phyloP scores from a whole-genome alignment of 2,329 filamentous ascomycete species.

The Ophiostoma montium region DNA sequence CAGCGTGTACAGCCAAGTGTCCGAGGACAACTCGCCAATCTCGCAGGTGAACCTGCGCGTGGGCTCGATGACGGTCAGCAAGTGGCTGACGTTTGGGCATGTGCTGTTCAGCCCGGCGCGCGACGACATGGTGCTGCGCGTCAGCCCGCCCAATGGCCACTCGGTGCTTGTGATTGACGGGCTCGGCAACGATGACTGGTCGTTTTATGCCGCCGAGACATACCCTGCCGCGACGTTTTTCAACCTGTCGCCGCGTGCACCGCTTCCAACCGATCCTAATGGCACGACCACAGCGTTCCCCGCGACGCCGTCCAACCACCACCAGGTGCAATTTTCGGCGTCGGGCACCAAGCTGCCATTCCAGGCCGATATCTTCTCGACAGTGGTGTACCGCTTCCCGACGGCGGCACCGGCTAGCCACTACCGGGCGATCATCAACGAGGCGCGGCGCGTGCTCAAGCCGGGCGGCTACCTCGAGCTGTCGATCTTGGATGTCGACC shows the following conservation, averaged over 20 bases:
- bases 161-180: constrained; percentile 68
- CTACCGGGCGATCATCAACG: constrained; percentile 57
- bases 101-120: constrained; percentile 70
- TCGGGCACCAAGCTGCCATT: constrained; percentile 59
- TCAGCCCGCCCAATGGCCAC: constrained; percentile 37
- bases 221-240: constrained; percentile 64
- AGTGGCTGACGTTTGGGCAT: constrained; percentile 75
- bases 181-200: constrained; percentile 79
- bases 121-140: constrained; percentile 46
- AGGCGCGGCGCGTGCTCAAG: constrained; percentile 63
- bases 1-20: constrained; percentile 31
- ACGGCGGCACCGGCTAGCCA: constrained; percentile 51
- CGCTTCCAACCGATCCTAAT: constrained; percentile 28
- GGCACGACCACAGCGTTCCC: neutral
- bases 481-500: constrained; percentile 62
- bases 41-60: constrained; percentile 64
- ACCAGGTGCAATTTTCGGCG: constrained; percentile 55
- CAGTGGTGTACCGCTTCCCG: constrained; percentile 66
- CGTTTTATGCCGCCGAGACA: constrained; percentile 69
- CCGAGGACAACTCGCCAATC: constrained; percentile 46
- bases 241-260: constrained; percentile 51
- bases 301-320: constrained; percentile 51
- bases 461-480: constrained; percentile 70
- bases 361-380: constrained; percentile 58
- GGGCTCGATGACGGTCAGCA: constrained; percentile 72